Percentiles rank a stretch among this genome's conserved stretches.
These are phyloP conservation scores for Psilocybe mexicana DNA, from an alignment of 1,284 basidiomycete species.

Conservation along the genomic window DNA sequence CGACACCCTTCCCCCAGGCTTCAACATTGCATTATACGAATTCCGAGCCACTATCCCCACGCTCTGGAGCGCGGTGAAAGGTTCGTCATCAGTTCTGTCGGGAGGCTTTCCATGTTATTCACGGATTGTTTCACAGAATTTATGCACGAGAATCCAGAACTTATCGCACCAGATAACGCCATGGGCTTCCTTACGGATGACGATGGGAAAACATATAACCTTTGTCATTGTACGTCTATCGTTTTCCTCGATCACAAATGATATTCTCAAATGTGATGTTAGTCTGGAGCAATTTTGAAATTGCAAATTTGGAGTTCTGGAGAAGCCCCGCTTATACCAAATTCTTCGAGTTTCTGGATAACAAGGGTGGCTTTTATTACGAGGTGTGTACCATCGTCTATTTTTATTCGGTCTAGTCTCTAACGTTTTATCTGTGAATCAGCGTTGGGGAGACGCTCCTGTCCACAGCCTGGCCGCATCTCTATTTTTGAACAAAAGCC, in stretches of 20 bases:
- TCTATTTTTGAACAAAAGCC: constrained; percentile 76
- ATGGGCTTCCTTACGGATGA: constrained; percentile 85
- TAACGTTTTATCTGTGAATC: background rate
- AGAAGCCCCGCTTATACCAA: constrained; percentile 79
- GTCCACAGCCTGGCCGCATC: constrained; percentile 88
- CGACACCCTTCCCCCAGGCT: constrained; percentile 47
- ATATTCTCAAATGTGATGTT: background rate
- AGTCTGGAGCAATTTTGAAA: constrained; percentile 95
- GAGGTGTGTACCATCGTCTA: constrained; percentile 48
- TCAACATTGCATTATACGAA: constrained; percentile 85
- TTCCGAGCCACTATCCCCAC: constrained; percentile 86
- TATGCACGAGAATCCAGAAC: constrained; percentile 65
- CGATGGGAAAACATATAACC: constrained; percentile 77
- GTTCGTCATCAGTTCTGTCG: constrained; percentile 33
- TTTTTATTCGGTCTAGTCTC: constrained; percentile 9
- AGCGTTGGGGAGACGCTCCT: constrained; percentile 91
- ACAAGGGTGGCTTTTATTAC: constrained; percentile 88
- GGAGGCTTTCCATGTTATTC: background rate
- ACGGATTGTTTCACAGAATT: constrained; percentile 53
- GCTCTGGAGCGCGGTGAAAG: constrained; percentile 77
- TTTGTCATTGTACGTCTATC: constrained; percentile 75
- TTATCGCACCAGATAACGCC: constrained; percentile 72
- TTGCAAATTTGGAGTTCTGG: constrained; percentile 84
- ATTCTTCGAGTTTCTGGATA: constrained; percentile 86
- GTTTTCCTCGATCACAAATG: background rate